A percentile compares a stretch with the other conserved stretches of the same genome.
Conservation (phyloP, 2,329 filamentous ascomycete genomes). For the Beauveria caledonica region DNA sequence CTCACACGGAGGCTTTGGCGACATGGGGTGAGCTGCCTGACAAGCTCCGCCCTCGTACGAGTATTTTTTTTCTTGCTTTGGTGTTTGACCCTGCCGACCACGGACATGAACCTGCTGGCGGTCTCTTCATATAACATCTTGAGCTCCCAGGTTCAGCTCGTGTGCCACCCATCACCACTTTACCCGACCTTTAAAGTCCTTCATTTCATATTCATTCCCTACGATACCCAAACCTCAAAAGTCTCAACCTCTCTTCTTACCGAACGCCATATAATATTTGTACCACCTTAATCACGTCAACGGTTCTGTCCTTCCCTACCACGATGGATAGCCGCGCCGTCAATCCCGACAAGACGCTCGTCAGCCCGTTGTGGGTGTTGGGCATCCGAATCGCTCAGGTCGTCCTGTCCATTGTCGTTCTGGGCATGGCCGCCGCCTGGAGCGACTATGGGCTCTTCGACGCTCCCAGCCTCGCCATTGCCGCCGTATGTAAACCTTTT, state of each 20-base stretch:
- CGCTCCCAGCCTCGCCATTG: slow-evolving; percentile 27
- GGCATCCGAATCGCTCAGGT: slow-evolving; percentile 32
- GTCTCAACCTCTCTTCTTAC: too few species aligned
- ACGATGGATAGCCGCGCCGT: slow-evolving; percentile 16
- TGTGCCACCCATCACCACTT: background rate
- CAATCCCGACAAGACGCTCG: slow-evolving; percentile 23
- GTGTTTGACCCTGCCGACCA: background rate
- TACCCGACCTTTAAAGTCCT: background rate
- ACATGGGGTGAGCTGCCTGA: background rate
- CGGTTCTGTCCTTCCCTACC: background rate
- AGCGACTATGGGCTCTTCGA: slow-evolving; percentile 5
- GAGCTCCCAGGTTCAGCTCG: background rate
- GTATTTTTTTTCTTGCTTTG: background rate
- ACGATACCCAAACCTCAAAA: background rate
- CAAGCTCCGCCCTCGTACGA: background rate
- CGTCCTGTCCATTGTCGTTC: slow-evolving; percentile 32
- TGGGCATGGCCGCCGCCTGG: slow-evolving; percentile 31
- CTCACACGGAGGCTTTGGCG: background rate
- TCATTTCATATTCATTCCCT: background rate
- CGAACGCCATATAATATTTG: background rate
- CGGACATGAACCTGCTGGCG: background rate
- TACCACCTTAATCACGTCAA: background rate
- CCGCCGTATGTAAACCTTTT: slow-evolving; percentile 13
- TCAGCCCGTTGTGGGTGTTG: slow-evolving; percentile 33
- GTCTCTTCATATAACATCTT: slow-evolving; percentile 1